Evolutionary conservation across 129 eudicot species (phyloP), one percentile per base, ranked within the genome.

Genomic region (Silybum marianum): DNA sequence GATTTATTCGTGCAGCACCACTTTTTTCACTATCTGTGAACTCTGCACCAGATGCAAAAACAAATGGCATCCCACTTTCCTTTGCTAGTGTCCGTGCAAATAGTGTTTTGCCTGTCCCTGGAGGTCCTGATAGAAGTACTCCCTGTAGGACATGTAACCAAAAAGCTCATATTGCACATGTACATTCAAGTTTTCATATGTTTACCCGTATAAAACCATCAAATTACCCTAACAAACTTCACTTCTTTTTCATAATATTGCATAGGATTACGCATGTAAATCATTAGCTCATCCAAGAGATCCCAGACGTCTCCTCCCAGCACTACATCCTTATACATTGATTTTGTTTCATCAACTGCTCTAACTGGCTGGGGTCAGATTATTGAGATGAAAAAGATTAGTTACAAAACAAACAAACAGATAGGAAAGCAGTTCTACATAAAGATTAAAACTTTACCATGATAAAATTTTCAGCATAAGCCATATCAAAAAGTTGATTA

Each of bases 291-390:
- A 51, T 95, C 99, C 76, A 95, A 88, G 14, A 95, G 97, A 89
- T 95, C 99, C 99, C 99, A 95, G 3, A 92, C 91, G 79, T 95
- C 99, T 74, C 99, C 99, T 78, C 97, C 97, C 62, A 95, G 78
- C 79, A 95, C 91, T 34, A 95, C 97, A 77, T 92, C 97, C 80
- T 91, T 90, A 62, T 86, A 87, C 97, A 92, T 95, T 1, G 97
- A 82, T 75, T 95, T 95, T 13, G 95, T 84, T 32, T 88, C 94
- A 84, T 85, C 93, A 84, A 77, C 94, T 86, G 92, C 90, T 76
- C 90, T 86, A 69, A 89, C 90, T 81, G 99, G 96, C 99, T 95
- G 92, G 72, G 51, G 44, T n/a, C 21, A 60, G 69, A 54, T 48
- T 60, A 78, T 78, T 79, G 22, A 72, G 71, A 79, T 88, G n/a